Conservation (phyloP, 106 monocot species). For the Acorus gramineus region DNA sequence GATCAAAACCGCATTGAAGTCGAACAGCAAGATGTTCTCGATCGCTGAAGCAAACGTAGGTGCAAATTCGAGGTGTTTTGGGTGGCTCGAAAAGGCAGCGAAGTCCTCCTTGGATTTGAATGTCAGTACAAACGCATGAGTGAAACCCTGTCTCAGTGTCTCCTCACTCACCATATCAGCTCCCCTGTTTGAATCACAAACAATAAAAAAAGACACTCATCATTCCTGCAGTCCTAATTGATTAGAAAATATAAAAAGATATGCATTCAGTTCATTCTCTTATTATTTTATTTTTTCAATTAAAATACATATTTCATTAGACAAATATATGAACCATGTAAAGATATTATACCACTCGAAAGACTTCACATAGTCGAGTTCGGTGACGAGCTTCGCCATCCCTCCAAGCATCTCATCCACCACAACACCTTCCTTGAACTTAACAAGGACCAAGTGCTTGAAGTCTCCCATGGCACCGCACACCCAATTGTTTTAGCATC, state of each 20-base stretch:
- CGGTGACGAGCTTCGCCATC: conserved; percentile 35
- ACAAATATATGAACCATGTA: no score
- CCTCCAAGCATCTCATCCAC: conserved; percentile 38
- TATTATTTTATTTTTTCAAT: no score
- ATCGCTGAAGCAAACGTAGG: conserved; percentile 28
- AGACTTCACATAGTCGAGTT: conserved; percentile 38
- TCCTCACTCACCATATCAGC: conserved; percentile 26
- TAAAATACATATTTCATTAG: no score
- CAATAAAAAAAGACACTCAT: no score
- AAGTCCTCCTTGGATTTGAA: conserved; percentile 41
- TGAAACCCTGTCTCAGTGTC: conserved; percentile 48
- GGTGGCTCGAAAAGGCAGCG: conserved; percentile 27
- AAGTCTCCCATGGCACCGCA: conserved; percentile 27
- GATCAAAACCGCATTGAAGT: conserved; percentile 21
- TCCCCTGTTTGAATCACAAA: conserved; percentile 25
- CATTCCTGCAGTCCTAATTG: no score
- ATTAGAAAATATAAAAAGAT: no score
- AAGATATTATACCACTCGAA: conserved; percentile 36
- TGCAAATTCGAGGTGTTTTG: conserved; percentile 29
- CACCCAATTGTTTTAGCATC: no score
- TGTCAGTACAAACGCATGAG: conserved; percentile 39
- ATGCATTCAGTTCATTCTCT: no score
- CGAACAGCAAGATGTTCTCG: conserved; percentile 37
- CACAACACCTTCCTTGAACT: conserved; percentile 54
- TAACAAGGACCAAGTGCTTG: conserved; percentile 44